These are phyloP conservation scores for Ceratocystis diversiconidia DNA, from an alignment of 2,329 filamentous ascomycete species.

Conservation along the genomic window DNA sequence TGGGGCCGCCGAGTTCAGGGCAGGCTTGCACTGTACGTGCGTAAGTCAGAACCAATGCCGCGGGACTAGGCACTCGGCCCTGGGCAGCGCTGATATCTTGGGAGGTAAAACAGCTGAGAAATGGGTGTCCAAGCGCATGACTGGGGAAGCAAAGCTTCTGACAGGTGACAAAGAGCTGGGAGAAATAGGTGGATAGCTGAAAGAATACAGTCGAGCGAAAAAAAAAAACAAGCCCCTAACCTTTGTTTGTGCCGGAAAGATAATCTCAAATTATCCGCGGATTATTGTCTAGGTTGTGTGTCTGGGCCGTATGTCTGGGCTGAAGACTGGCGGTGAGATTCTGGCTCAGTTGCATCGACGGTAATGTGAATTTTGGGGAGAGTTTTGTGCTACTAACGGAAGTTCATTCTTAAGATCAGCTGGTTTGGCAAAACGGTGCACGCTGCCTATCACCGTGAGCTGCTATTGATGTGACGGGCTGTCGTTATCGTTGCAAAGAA, in stretches of 20 bases:
- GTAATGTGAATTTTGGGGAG: too few relatives aligned
- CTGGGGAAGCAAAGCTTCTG: background rate
- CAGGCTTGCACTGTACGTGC: too few relatives aligned
- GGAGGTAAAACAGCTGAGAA: background rate
- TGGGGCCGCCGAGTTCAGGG: too few relatives aligned
- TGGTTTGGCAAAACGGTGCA: background rate
- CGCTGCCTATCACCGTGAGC: background rate
- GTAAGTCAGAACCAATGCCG: too few relatives aligned
- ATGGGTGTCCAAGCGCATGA: background rate
- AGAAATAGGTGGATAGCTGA: background rate
- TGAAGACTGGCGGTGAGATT: background rate
- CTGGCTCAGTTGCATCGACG: background rate
- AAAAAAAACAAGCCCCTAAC: background rate
- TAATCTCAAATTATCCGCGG: background rate
- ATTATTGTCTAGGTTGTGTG: too few relatives aligned
- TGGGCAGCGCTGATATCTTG: too few relatives aligned
- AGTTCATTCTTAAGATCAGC: background rate
- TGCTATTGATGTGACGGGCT: background rate
- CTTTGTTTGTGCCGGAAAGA: background rate
- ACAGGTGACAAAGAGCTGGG: background rate
- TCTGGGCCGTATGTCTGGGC: background rate
- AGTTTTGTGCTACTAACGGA: background rate
- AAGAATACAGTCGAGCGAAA: background rate
- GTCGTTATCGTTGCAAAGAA: background rate
- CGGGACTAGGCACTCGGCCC: too few relatives aligned